These are phyloP conservation scores for Xylaria bambusicola DNA, from an alignment of 495 filamentous ascomycete species.

Conservation along the genomic window DNA sequence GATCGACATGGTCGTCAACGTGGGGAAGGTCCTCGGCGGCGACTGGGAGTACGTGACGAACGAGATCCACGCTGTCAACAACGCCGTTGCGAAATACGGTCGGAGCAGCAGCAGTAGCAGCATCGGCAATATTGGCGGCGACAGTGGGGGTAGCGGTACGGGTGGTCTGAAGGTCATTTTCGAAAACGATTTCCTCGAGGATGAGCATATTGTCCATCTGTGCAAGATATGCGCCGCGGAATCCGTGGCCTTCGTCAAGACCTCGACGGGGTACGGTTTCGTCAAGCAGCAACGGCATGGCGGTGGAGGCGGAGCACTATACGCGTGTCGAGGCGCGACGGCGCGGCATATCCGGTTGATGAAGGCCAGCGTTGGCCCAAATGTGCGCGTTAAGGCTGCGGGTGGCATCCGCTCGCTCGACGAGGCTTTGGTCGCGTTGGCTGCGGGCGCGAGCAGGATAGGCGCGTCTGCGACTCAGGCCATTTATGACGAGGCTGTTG, in stretches of 20 bases:
- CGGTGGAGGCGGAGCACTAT: too few relatives aligned
- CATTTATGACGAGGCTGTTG: conserved; percentile 57
- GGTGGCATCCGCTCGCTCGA: conserved; percentile 55
- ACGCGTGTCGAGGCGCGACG: conserved; percentile 55
- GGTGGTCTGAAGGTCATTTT: conserved; percentile 62
- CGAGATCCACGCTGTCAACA: conserved; percentile 54
- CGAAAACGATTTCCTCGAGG: conserved; percentile 54
- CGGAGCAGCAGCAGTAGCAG: too few relatives aligned
- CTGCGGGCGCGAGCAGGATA: conserved; percentile 47
- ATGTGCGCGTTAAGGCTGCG: conserved; percentile 58
- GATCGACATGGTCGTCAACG: conserved; percentile 63
- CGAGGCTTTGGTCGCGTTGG: conserved; percentile 43
- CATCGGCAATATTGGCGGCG: too few relatives aligned
- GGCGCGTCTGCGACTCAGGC: conserved; percentile 55
- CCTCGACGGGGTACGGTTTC: conserved; percentile 60
- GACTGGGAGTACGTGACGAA: conserved; percentile 57
- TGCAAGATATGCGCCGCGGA: conserved; percentile 54
- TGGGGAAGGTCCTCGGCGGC: conserved; percentile 57
- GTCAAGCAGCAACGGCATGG: conserved; percentile 55
- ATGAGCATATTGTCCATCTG: conserved; percentile 48
- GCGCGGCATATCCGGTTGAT: conserved; percentile 54
- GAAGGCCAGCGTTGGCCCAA: conserved; percentile 44
- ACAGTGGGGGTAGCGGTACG: too few relatives aligned
- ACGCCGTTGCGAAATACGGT: conserved; percentile 40
- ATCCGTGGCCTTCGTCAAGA: conserved; percentile 58